Conservation (phyloP, 2,329 filamentous ascomycete genomes). For the Drechslerella coelobrocha region DNA sequence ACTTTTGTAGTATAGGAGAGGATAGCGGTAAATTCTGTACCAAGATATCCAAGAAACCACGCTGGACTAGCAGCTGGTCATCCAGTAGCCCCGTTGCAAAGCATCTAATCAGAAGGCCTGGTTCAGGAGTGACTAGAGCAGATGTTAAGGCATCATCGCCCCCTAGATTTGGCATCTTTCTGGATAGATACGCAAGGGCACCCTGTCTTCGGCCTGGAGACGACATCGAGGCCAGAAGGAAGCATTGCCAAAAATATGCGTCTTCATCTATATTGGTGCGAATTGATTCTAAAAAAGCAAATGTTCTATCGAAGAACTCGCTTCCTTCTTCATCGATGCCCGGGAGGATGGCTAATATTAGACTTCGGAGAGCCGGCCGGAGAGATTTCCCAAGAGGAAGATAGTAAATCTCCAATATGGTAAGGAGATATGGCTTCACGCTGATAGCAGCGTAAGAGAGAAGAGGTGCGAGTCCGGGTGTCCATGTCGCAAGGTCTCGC, state of each 20-base stretch:
- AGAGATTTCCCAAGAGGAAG: slow-evolving; percentile 73
- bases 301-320: slow-evolving; percentile 91
- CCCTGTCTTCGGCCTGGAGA: slow-evolving; percentile 83
- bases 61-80: slow-evolving; percentile 86
- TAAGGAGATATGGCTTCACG: slow-evolving; percentile 83
- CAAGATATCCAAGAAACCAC: slow-evolving; percentile 89
- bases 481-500: slow-evolving; percentile 81
- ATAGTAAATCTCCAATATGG: slow-evolving; percentile 81
- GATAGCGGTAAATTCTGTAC: slow-evolving; percentile 88
- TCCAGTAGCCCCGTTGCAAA: slow-evolving; percentile 90
- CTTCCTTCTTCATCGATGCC: slow-evolving; percentile 95
- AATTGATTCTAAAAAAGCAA: slow-evolving; percentile 76
- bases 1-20: slow-evolving; percentile 77
- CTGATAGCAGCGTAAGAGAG: slow-evolving; percentile 94
- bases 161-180: slow-evolving; percentile 75
- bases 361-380: slow-evolving; percentile 85
- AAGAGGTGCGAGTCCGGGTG: slow-evolving; percentile 86
- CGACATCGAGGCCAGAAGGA: slow-evolving; percentile 92
- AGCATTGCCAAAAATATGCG: slow-evolving; percentile 96
- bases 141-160: slow-evolving; percentile 62
- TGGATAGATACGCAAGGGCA: slow-evolving; percentile 82
- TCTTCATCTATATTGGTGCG: slow-evolving; percentile 64
- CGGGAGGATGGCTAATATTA: slow-evolving; percentile 86
- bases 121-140: slow-evolving; percentile 85
- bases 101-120: slow-evolving; percentile 84